phyloP scores from a whole-genome alignment of 306 rosid species.

The Senna tora region DNA sequence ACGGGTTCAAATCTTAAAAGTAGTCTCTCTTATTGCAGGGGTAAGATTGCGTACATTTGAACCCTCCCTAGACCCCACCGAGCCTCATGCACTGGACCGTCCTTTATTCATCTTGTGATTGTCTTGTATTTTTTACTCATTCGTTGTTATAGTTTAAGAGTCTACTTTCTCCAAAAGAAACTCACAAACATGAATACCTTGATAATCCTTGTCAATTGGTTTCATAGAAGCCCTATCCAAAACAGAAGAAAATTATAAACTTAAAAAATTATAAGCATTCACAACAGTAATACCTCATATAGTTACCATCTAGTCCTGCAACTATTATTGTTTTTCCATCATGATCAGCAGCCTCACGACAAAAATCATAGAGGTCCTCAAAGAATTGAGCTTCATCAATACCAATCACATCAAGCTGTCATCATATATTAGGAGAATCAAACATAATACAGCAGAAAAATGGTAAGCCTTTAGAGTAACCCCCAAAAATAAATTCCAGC shows the following conservation, averaged over 20 bases:
- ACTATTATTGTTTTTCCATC: constrained; percentile 84
- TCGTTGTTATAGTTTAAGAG: background rate
- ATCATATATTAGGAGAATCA: constrained; percentile 38
- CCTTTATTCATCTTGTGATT: constrained; percentile 1
- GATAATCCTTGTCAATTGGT: constrained; percentile 7
- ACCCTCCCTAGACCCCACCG: too few species aligned
- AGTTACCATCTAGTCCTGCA: constrained; percentile 94
- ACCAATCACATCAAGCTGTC: constrained; percentile 89
- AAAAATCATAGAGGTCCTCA: constrained; percentile 90
- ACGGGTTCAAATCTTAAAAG: too few species aligned
- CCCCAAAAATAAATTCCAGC: background rate
- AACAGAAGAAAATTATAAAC: constrained; percentile 6
- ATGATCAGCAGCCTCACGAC: constrained; percentile 79
- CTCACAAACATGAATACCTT: constrained; percentile 8
- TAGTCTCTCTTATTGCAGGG: too few species aligned
- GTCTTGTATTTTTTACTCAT: background rate
- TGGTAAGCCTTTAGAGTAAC: background rate
- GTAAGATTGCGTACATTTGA: too few species aligned
- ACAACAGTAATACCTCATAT: constrained; percentile 58
- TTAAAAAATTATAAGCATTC: background rate
- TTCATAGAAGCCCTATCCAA: constrained; percentile 6
- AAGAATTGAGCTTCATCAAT: constrained; percentile 97
- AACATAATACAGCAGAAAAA: constrained; percentile 29
- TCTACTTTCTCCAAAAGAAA: constrained; percentile 1
- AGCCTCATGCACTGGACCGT: too few species aligned